A percentile compares a stretch with the other conserved stretches of the same genome.
Evolutionary conservation across 2,329 filamentous ascomycete genomes (phyloP).

Genomic region (Leptographium galeiforme): DNA sequence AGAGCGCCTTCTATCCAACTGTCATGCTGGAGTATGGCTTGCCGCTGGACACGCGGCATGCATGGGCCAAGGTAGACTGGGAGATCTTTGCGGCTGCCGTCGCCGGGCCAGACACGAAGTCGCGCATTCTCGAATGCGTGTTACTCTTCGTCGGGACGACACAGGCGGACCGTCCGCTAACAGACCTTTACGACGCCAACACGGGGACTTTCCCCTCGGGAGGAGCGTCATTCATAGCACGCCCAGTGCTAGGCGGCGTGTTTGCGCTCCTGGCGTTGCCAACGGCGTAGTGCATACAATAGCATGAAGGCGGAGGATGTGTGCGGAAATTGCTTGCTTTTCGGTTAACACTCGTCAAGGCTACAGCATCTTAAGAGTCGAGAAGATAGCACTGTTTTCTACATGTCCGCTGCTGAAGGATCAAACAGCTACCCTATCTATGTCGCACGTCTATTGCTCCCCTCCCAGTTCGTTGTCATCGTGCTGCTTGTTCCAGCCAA

Average conservation of each 20-base stretch:
- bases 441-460: neutral
- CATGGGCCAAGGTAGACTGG: constrained; percentile 81
- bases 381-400: neutral
- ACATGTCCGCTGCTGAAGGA: neutral
- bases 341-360: neutral
- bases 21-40: constrained; percentile 67
- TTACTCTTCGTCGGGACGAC: constrained; percentile 67
- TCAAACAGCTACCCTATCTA: neutral
- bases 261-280: constrained; percentile 63
- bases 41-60: constrained; percentile 66
- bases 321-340: neutral
- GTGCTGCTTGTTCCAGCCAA: neutral
- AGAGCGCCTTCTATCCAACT: constrained; percentile 62
- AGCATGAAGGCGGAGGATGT: no score
- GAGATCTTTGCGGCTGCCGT: constrained; percentile 75
- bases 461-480: neutral
- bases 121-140: constrained; percentile 54
- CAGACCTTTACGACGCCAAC: constrained; percentile 64
- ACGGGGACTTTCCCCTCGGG: constrained; percentile 52
- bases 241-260: constrained; percentile 68
- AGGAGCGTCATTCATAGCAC: constrained; percentile 50
- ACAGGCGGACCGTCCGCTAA: constrained; percentile 54
- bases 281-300: neutral
- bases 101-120: constrained; percentile 43
- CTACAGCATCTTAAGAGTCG: neutral